Conservation (phyloP, 176 grass and related monocot species). For the Areca catechu region DNA sequence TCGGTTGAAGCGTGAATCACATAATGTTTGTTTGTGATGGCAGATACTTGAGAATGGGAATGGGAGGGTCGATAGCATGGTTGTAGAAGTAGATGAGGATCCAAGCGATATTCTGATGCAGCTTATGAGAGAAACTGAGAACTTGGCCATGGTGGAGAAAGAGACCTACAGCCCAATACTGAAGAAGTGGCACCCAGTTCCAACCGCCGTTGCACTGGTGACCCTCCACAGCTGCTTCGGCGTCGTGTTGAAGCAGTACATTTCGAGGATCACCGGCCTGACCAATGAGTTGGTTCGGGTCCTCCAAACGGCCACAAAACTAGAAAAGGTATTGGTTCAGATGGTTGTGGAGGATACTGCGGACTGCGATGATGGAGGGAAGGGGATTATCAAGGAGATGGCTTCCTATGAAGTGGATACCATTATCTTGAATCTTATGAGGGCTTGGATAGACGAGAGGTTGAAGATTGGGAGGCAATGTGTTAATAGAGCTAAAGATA, state of each 20-base stretch:
- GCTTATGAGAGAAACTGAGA: conserved; percentile 36
- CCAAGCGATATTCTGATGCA: conserved; percentile 43
- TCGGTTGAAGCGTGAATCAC: too few relatives aligned
- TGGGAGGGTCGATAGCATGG: conserved; percentile 54
- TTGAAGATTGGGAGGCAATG: conserved; percentile 35
- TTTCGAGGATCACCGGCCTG: conserved; percentile 24
- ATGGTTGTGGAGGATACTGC: conserved; percentile 22
- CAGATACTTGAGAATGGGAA: conserved; percentile 39
- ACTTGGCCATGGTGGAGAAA: conserved; percentile 41
- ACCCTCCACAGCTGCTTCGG: conserved; percentile 46
- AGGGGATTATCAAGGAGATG: conserved; percentile 16
- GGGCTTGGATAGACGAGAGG: conserved; percentile 53
- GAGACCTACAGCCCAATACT: conserved; percentile 40
- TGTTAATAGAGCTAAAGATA: conserved; percentile 47
- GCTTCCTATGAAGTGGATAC: conserved; percentile 37
- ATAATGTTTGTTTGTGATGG: conserved; percentile 1
- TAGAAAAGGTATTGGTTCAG: conserved; percentile 39
- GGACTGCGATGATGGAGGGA: conserved; percentile 13
- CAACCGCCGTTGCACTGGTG: conserved; percentile 34
- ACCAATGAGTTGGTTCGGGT: conserved; percentile 47
- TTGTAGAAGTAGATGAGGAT: conserved; percentile 76
- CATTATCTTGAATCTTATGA: conserved; percentile 29
- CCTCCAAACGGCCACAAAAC: conserved; percentile 32
- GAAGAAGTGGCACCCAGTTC: conserved; percentile 42
- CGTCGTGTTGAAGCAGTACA: conserved; percentile 26